Base-by-base conservation (phyloP, 192 early-diverging fungal genomes). In the Podila minutissima region DNA sequence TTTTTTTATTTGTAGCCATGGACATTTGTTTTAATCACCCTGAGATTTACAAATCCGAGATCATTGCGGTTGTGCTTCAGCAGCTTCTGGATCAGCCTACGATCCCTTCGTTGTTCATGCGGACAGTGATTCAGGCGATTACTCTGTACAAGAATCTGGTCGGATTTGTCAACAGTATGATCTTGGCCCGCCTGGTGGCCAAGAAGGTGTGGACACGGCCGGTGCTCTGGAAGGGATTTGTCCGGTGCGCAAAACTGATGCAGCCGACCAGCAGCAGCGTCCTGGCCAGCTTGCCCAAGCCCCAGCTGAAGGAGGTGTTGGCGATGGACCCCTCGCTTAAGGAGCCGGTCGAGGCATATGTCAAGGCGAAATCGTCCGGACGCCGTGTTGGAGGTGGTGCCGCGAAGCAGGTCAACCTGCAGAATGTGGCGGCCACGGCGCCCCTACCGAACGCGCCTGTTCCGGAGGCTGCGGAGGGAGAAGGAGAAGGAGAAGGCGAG, bases 221-320 rank as follows among this genome's bases (percentile, higher is more conserved):
- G 12, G 89, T 88, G 35, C 84, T 95, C 1, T 95, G 94, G 94
- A 89, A 91, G 64, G 94, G 94, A 24, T 95, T 94, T 74, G 82
- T 94, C 4, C 83, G 87, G 26, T 92, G 90, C 68, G 86, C 84
- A 35, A 84, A 88, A 67, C 84, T 93, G 75, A 85, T 64, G 61
- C 71, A 66, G 53, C 83, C 83, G 2, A 78, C 61, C 24, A 77
- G 74, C 29, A 37, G 67, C 11, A 69, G 69, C 63, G 75, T 83
- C 11, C 67, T 83, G 5, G 71, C 75, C 19, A 76, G 64, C 57
- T 59, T 83, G 35, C 83, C 83, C 6, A 77, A 69, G 41, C 71
- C 71, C 2, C 74, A 83, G 55, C 60, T 78, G 55, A 73, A 83
- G 48, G 74, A 77, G 11, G 71, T 83, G 5, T 29, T 78, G 53